Conservation (phyloP, 2,329 filamentous ascomycete genomes). For the Alternaria conjuncta region DNA sequence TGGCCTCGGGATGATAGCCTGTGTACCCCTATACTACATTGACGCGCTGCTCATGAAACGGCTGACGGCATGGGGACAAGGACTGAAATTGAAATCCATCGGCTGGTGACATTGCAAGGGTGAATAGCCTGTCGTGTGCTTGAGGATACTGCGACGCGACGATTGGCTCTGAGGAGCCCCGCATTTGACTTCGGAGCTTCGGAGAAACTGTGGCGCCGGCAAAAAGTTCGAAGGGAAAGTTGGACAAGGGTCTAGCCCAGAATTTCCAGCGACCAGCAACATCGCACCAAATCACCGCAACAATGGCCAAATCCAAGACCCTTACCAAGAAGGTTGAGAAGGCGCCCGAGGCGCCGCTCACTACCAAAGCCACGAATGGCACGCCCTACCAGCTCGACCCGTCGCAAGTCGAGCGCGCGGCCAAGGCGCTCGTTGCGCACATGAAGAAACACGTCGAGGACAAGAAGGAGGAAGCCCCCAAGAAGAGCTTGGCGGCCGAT, state of each 20-base stretch:
- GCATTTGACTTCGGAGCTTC: constrained; percentile 13
- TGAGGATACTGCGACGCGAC: constrained; percentile 29
- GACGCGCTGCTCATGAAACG: constrained; percentile 10
- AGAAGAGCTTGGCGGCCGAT: constrained; percentile 61
- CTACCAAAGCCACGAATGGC: constrained; percentile 45
- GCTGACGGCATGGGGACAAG: constrained; percentile 13
- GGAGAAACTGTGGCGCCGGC: constrained; percentile 16
- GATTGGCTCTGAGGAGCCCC: constrained; percentile 33
- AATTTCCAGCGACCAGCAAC: constrained; percentile 23
- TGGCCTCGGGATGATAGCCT: background rate
- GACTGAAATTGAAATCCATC: constrained; percentile 10
- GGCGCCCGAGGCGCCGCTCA: constrained; percentile 42
- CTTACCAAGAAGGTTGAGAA: constrained; percentile 32
- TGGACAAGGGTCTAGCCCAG: constrained; percentile 21
- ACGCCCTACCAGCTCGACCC: constrained; percentile 54
- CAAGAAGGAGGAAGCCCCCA: constrained; percentile 57
- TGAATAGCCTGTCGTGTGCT: constrained; percentile 30
- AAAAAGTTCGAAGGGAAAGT: constrained; percentile 24
- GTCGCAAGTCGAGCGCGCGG: constrained; percentile 63
- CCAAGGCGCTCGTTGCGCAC: constrained; percentile 64
- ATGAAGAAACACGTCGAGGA: constrained; percentile 59
- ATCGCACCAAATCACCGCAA: constrained; percentile 15
- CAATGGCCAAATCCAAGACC: constrained; percentile 43
- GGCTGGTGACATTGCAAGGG: constrained; percentile 21
- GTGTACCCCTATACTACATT: background rate